Conservation (phyloP, 2,329 filamentous ascomycete genomes). For the Hypoxylon sp. region DNA sequence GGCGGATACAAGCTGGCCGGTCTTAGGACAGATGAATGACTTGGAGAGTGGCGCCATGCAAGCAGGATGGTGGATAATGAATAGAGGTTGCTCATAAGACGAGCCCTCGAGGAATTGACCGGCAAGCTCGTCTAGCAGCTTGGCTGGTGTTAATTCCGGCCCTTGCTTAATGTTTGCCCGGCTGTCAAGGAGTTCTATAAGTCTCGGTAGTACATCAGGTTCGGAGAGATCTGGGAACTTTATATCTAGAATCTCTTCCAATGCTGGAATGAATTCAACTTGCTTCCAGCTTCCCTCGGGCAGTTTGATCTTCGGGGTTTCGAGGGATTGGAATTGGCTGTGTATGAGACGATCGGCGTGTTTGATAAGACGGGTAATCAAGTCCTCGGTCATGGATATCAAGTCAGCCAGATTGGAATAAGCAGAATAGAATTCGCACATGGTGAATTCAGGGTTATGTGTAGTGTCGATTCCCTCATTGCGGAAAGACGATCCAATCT, state of each 20-base stretch:
- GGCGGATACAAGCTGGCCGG: constrained; percentile 80
- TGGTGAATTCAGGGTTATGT: constrained; percentile 97
- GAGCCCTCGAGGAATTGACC: constrained; percentile 81
- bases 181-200: constrained; percentile 68
- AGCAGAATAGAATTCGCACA: constrained; percentile 95
- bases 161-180: constrained; percentile 75
- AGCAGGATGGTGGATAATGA: constrained; percentile 90
- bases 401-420: constrained; percentile 82
- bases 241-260: constrained; percentile 76
- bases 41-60: constrained; percentile 93
- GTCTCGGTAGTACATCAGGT: constrained; percentile 67
- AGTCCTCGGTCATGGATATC: constrained; percentile 78
- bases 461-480: constrained; percentile 93
- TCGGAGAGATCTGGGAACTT: constrained; percentile 73
- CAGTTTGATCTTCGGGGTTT: constrained; percentile 61
- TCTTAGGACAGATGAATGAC: constrained; percentile 77
- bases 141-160: constrained; percentile 65
- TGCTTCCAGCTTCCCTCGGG: constrained; percentile 70
- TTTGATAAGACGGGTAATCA: constrained; percentile 72
- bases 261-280: constrained; percentile 84
- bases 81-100: constrained; percentile 76
- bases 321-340: constrained; percentile 60
- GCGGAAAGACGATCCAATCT: constrained; percentile 91
- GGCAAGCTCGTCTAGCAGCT: constrained; percentile 84
- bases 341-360: constrained; percentile 62